Base-by-base conservation (phyloP, 2,329 filamentous ascomycete genomes). In the Talaromyces pinophilus region DNA sequence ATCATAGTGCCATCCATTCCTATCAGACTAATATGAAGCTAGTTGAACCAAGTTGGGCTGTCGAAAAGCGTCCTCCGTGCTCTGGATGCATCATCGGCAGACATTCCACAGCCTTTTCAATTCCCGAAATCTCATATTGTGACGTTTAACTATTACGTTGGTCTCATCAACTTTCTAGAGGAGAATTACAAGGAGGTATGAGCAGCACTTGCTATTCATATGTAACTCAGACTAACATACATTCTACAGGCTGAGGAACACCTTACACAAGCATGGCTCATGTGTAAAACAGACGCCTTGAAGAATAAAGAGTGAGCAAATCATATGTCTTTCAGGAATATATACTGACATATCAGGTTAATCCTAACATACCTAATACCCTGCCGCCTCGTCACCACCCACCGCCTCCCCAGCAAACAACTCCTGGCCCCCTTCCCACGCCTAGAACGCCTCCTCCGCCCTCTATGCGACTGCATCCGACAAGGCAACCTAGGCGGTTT, bases 291-390 rank as follows among this genome's bases (percentile, higher is more conserved):
- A 70, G 82, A 87, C 65, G 87, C 92, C 0, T 83, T 81, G 62
- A 87, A 87, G 69, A 98, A 99, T 76, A 87, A 90, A 73, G 92
- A 97, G 90, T 94, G 78, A 73, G 87, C 80, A 2, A 48, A 30
- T n/a, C 15, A 22, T 6, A 22, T 11, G 1, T 38, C 3, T 40
- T 13, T 25, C 17, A 38, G 22, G n/a, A 25, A 13, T 15, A 38
- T 48, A 35, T 8, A 69, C 73, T 77, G 67, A 79, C 65, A 19
- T 25, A 59, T 19, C 59, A 95, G 92, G 74, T 86, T 95, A 65
- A 98, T 99, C 64, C 84, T 99, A 35, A 96, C 91, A 2, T 99
- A 99, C 73, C 87, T 99, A 11, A 93, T 99, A 62, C 95, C 95
- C 0, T 97, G 93, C 69, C 92, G 92, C 70, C 87, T 99, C 38